A percentile compares a stretch with the other conserved stretches of the same genome.
These are phyloP conservation scores for Dissophora ornata DNA, from an alignment of 192 early-diverging fungal genomes.

Conservation along the genomic window DNA sequence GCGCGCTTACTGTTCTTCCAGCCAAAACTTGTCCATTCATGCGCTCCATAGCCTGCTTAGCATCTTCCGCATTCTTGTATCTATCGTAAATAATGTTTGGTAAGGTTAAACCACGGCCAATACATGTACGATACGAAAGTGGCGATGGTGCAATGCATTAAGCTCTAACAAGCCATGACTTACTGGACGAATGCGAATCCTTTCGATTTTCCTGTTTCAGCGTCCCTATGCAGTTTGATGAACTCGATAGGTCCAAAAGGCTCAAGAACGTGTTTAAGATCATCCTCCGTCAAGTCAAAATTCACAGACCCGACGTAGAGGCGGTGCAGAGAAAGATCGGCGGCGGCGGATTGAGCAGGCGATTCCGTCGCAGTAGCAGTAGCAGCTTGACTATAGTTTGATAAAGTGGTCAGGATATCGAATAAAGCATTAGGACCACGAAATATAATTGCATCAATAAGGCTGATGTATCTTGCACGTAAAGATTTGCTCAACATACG, in stretches of 20 bases:
- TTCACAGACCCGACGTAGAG: constrained; percentile 73
- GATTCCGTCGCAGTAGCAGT: constrained; percentile 12
- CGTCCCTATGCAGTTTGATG: constrained; percentile 82
- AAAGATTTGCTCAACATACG: constrained; percentile 60
- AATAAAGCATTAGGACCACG: no score
- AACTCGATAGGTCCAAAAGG: constrained; percentile 87
- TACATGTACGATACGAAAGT: no score
- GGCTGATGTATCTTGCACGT: neutral
- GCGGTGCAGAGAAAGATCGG: constrained; percentile 65
- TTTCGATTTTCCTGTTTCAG: constrained; percentile 76
- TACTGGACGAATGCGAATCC: constrained; percentile 88
- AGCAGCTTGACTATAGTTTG: constrained; percentile 24
- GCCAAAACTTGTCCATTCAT: constrained; percentile 88
- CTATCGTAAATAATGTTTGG: no score
- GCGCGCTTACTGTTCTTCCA: constrained; percentile 74
- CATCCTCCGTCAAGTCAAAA: constrained; percentile 74
- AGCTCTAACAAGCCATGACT: no score
- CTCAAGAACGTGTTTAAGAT: constrained; percentile 85
- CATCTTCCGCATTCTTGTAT: constrained; percentile 74
- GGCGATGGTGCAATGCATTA: no score
- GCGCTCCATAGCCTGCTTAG: constrained; percentile 80
- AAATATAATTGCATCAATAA: no score
- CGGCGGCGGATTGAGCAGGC: constrained; percentile 34
- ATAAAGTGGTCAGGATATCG: neutral
- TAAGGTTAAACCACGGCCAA: no score